These are phyloP conservation scores for Saccharomycopsis hybrid DNA, from an alignment of 1,139 yeast genomes.

Conservation along the genomic window DNA sequence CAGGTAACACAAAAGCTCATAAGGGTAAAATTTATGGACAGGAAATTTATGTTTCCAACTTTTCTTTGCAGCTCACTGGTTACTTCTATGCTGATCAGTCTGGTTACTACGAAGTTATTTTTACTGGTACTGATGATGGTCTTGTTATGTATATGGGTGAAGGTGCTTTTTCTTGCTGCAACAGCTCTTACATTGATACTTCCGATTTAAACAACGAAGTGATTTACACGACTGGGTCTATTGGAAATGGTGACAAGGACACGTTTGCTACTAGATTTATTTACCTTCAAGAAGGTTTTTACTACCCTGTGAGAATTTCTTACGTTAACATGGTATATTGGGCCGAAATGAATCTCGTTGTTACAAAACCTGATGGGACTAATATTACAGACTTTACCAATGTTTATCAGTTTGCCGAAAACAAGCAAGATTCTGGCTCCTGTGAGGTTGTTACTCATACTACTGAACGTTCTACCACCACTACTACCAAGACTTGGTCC, in stretches of 20 bases:
- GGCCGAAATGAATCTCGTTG: conserved; percentile 21
- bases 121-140: conserved; percentile 13
- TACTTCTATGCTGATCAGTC: conserved; percentile 19
- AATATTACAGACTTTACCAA: conserved; percentile 12
- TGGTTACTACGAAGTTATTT: conserved; percentile 15
- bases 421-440: neutral
- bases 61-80: conserved; percentile 19
- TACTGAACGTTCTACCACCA: conserved; percentile 3
- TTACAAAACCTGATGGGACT: conserved; percentile 21
- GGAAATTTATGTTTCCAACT: conserved; percentile 3
- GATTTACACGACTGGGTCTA: conserved; percentile 3
- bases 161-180: conserved; percentile 19
- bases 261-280: neutral
- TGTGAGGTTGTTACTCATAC: neutral
- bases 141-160: conserved; percentile 17
- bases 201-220: conserved; percentile 2
- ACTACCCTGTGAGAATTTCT: conserved; percentile 17
- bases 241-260: conserved; percentile 7
- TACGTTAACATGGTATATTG: conserved; percentile 18
- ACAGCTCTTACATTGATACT: neutral
- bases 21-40: conserved; percentile 9
- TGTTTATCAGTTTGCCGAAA: conserved; percentile 6
- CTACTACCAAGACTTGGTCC: conserved; percentile 11
- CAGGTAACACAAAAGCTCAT: neutral
- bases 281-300: conserved; percentile 21